phyloP scores from a whole-genome alignment of 352 stramenopile genomes.

The Globisporangium orthogonon region DNA sequence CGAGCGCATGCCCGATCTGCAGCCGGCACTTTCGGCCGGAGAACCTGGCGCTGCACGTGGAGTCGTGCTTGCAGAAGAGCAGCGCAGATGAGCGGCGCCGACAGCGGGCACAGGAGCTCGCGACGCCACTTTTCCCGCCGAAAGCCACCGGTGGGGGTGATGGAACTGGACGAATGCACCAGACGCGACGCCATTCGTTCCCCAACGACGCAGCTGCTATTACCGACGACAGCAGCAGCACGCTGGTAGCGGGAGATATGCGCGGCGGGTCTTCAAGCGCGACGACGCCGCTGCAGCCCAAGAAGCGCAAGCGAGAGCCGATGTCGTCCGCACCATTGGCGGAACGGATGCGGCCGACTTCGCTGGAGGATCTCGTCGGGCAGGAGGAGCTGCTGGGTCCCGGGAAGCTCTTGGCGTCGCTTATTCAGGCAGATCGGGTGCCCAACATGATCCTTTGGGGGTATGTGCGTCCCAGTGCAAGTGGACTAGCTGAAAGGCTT shows the following conservation, averaged over 20 bases:
- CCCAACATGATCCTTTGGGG: slow-evolving; percentile 87
- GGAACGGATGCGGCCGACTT: slow-evolving; percentile 63
- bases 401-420: slow-evolving; percentile 48
- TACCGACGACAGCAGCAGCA: background rate
- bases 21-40: slow-evolving; percentile 65
- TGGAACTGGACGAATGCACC: background rate
- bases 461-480: slow-evolving; percentile 16
- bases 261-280: background rate
- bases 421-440: slow-evolving; percentile 64
- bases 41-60: slow-evolving; percentile 71
- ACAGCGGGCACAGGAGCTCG: slow-evolving; percentile 8
- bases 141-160: background rate
- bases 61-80: slow-evolving; percentile 40
- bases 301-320: slow-evolving; percentile 46
- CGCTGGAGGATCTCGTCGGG: slow-evolving; percentile 56
- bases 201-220: background rate
- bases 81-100: slow-evolving; percentile 21
- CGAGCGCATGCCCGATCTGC: slow-evolving; percentile 64
- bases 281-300: slow-evolving; percentile 16
- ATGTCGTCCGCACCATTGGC: slow-evolving; percentile 44
- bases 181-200: slow-evolving; percentile 8
- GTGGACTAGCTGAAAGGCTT: background rate
- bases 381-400: slow-evolving; percentile 58
- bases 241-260: too few relatives aligned
- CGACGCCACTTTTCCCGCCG: slow-evolving; percentile 8